A percentile compares a stretch with the other conserved stretches of the same genome.
Evolutionary conservation across 2,329 filamentous ascomycete genomes (phyloP).

Genomic region (Colletotrichum godetiae): DNA sequence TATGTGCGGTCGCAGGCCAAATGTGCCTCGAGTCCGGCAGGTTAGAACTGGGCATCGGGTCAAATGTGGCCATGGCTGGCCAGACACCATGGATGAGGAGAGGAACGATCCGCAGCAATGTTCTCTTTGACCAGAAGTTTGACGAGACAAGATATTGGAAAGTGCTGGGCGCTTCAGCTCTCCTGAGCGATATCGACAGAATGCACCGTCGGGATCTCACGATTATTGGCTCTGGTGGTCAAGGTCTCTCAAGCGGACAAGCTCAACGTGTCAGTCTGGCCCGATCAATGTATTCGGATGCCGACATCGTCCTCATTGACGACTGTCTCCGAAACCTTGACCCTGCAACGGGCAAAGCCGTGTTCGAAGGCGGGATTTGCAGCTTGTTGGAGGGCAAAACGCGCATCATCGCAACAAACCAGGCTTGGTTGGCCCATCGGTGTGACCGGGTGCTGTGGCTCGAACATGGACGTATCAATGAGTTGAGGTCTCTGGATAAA

Average conservation of each 20-base stretch:
- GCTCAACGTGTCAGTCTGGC: conserved; percentile 85
- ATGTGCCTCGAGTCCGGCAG: not conserved
- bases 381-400: not conserved
- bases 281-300: conserved; percentile 66
- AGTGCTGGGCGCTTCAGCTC: not conserved
- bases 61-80: not conserved
- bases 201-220: conserved; percentile 55
- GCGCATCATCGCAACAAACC: not conserved
- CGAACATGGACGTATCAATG: not conserved
- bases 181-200: not conserved
- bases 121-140: not conserved
- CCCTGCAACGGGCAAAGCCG: not conserved
- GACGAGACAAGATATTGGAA: not conserved
- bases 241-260: conserved; percentile 82
- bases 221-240: conserved; percentile 79
- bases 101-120: not conserved
- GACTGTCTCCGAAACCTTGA: not conserved
- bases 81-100: not conserved
- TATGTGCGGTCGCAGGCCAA: not conserved
- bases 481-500: not conserved
- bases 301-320: not conserved
- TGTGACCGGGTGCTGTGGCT: conserved; percentile 5
- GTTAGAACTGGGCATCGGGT: not conserved
- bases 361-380: not conserved
- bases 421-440: not conserved